A percentile compares a stretch with the other conserved stretches of the same genome.
Evolutionary conservation across 176 grass and related monocot species (phyloP).

Genomic region (Avena insularis): DNA sequence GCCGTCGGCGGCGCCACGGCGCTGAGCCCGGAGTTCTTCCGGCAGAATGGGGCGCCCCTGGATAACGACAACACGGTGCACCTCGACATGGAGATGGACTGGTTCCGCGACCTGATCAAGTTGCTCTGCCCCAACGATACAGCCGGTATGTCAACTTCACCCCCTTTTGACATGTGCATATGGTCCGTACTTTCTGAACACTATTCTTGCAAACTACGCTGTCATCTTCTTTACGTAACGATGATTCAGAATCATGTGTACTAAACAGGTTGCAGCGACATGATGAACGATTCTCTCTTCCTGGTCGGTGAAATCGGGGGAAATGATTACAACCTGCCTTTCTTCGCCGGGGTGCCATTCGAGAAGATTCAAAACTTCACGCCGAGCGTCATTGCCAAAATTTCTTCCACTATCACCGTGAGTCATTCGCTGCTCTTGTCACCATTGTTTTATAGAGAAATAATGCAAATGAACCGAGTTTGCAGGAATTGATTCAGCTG

Average conservation of each 20-base stretch:
- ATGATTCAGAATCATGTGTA: constrained; percentile 8
- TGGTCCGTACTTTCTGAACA: neutral
- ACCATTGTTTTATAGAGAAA: neutral
- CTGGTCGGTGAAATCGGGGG: constrained; percentile 90
- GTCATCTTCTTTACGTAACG: neutral
- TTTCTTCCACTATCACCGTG: constrained; percentile 70
- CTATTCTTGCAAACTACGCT: constrained; percentile 7
- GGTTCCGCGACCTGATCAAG: constrained; percentile 65
- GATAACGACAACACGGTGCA: constrained; percentile 37
- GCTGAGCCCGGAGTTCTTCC: constrained; percentile 67
- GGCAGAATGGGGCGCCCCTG: constrained; percentile 50
- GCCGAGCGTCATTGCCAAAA: constrained; percentile 62
- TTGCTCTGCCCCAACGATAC: constrained; percentile 37
- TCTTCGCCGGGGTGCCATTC: constrained; percentile 31
- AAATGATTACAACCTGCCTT: constrained; percentile 87
- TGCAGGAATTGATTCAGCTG: constrained; percentile 69
- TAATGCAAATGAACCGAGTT: constrained; percentile 23
- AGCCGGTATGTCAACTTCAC: constrained; percentile 11
- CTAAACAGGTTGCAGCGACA: constrained; percentile 39
- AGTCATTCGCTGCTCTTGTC: neutral
- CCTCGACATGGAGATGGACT: constrained; percentile 71
- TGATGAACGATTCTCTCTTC: constrained; percentile 71
- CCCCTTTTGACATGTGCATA: neutral
- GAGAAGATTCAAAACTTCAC: constrained; percentile 67
- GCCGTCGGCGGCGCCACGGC: constrained; percentile 84